Base-by-base conservation (phyloP, 805 yeast species). In the Nadsonia fulvescens region DNA sequence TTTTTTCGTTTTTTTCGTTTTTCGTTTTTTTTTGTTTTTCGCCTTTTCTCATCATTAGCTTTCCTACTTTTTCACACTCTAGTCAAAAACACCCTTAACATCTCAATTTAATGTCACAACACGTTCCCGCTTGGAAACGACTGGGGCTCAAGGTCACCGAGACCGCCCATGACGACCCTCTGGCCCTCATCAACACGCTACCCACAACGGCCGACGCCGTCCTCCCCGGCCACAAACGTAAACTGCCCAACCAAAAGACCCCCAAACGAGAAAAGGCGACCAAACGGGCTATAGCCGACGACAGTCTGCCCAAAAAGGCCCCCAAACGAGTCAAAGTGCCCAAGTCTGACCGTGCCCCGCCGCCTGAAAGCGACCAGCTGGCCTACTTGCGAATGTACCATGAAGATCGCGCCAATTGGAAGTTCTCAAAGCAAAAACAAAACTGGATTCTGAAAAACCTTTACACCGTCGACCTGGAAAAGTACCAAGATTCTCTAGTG, bases 381-480 rank as follows among this genome's bases (percentile, higher is more conserved):
- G 64, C 53, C 1, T 77, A 77, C 42, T 49, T 77, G 37, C 59
- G 64, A 31, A 70, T 63, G 28, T 78, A 59, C 40, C 44, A 51
- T 4, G 57, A 60, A 8, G 78, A 73, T 34, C 53, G 48, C 32
- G 65, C 51, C 0, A 56, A 61, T 32, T 78, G 92, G 92, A 78
- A 78, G 53, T 78, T 78, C 46, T 71, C 81, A 32, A 78, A 78
- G 41, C 83, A 72, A 54, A 77, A 78, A 36, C 92, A 78, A 48
- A 77, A 77, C 43, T 78, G 92, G 92, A 59, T 78, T 22, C 50
- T 78, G 35, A 70, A 68, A 40, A 69, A 77, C 43, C 47, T 74
- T 16, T 57, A 36, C 29, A 30, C 51, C 25, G 23, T 23, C 12
- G 34, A 38, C 13, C 65, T 71, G 12, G 53, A 50, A 0, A 50